Percentiles rank a stretch among this genome's conserved stretches.
Conservation (phyloP, 2,329 filamentous ascomycete species). For the Aschersonia sp. region DNA sequence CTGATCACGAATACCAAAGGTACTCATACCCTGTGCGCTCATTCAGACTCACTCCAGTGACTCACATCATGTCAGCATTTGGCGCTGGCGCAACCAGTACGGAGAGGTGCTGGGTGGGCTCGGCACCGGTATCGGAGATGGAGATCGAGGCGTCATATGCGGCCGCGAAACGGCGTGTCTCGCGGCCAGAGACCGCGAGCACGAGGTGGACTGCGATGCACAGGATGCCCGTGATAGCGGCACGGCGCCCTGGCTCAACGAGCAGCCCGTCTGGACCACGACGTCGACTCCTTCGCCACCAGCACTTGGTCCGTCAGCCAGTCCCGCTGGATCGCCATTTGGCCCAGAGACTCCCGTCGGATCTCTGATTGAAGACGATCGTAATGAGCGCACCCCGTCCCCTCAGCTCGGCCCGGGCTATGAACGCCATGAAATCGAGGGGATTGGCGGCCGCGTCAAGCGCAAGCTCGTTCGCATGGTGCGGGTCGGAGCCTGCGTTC, state of each 20-base stretch:
- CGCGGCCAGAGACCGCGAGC: slow-evolving; percentile 61
- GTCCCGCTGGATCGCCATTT: slow-evolving; percentile 5
- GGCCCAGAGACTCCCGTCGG: slow-evolving; percentile 9
- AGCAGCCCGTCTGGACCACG: slow-evolving; percentile 8
- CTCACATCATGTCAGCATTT: slow-evolving; percentile 37
- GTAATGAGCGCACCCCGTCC: slow-evolving; percentile 27
- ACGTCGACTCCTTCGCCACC: slow-evolving; percentile 7
- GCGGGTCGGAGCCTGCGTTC: slow-evolving; percentile 68
- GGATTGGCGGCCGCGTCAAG: slow-evolving; percentile 78
- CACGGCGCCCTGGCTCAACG: slow-evolving; percentile 6
- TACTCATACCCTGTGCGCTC: slow-evolving; percentile 11
- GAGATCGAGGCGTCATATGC: slow-evolving; percentile 76
- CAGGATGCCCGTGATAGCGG: slow-evolving; percentile 45
- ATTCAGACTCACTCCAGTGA: no score
- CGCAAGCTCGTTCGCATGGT: slow-evolving; percentile 76
- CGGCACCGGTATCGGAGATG: slow-evolving; percentile 77
- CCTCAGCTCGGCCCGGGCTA: slow-evolving; percentile 56
- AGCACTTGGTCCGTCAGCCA: slow-evolving; percentile 5
- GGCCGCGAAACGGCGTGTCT: slow-evolving; percentile 65
- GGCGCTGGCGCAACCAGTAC: slow-evolving; percentile 82
- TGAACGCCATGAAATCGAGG: slow-evolving; percentile 75
- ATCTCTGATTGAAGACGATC: slow-evolving; percentile 15
- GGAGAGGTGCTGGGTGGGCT: slow-evolving; percentile 66
- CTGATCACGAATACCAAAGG: slow-evolving; percentile 45
- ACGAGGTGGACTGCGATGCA: slow-evolving; percentile 77